phyloP scores from a whole-genome alignment of 495 filamentous ascomycete genomes.

The Bacidia gigantensis region DNA sequence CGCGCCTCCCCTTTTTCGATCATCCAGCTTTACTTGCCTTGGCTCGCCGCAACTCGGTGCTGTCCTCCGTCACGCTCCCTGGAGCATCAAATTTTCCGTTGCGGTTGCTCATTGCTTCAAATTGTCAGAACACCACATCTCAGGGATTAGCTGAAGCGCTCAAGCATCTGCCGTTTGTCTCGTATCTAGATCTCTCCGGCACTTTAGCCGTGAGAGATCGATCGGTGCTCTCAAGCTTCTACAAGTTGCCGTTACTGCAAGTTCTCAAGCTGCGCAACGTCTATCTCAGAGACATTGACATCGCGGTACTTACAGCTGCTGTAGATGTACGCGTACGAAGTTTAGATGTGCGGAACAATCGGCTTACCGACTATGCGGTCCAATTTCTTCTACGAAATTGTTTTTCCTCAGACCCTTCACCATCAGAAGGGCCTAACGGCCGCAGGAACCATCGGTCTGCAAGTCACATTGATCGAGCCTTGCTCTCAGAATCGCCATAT shows the following conservation, averaged over 20 bases:
- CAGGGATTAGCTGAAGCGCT: constrained; percentile 39
- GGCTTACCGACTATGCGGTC: constrained; percentile 41
- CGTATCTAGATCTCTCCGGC: constrained; percentile 48
- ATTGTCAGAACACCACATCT: constrained; percentile 44
- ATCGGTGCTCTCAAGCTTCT: constrained; percentile 31
- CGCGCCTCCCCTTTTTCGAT: constrained; percentile 49
- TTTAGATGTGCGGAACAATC: constrained; percentile 46
- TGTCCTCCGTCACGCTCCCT: constrained; percentile 5
- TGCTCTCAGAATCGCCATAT: constrained; percentile 22
- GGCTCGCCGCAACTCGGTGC: constrained; percentile 16
- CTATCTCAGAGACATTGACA: constrained; percentile 41
- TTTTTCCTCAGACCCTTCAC: constrained; percentile 22
- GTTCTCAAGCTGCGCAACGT: constrained; percentile 46
- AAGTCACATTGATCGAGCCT: constrained; percentile 12
- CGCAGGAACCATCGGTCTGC: constrained; percentile 3
- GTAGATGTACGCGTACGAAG: constrained; percentile 40
- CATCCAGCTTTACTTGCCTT: constrained; percentile 44
- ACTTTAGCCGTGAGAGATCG: constrained; percentile 41
- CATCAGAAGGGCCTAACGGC: neutral
- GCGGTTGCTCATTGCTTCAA: constrained; percentile 42
- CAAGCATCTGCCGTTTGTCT: constrained; percentile 36
- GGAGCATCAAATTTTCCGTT: constrained; percentile 24
- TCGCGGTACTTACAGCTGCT: constrained; percentile 38
- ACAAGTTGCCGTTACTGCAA: constrained; percentile 35
- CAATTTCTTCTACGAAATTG: constrained; percentile 38